Evolutionary conservation across 2,329 filamentous ascomycete genomes (phyloP).

Genomic region (Samsoniella hepiali): DNA sequence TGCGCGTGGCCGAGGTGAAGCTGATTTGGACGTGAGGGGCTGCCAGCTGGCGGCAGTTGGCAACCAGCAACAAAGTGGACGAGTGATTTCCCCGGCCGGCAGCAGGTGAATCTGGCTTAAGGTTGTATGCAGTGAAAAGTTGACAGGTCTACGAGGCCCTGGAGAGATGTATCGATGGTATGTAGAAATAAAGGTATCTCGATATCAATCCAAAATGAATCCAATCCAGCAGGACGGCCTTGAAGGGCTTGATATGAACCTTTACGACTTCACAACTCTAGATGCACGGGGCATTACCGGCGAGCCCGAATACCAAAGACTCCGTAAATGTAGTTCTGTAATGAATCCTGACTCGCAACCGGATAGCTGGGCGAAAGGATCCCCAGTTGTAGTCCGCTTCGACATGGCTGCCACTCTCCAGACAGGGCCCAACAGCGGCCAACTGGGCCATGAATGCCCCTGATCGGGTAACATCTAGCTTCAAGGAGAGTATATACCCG

Average conservation of each 20-base stretch:
- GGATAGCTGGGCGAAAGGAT: not conserved
- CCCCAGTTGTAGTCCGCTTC: not conserved
- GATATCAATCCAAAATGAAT: not conserved
- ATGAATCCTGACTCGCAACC: not conserved
- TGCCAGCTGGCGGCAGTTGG: constrained; percentile 16
- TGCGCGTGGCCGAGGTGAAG: constrained; percentile 7
- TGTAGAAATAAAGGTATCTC: not conserved
- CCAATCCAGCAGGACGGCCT: not conserved
- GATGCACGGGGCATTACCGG: too few relatives aligned
- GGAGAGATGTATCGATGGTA: not conserved
- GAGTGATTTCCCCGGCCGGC: not conserved
- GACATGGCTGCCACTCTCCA: not conserved
- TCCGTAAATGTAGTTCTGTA: too few relatives aligned
- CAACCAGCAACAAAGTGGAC: constrained; percentile 10
- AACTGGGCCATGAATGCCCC: not conserved
- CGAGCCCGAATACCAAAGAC: not conserved
- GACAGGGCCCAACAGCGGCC: not conserved
- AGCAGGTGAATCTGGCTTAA: not conserved
- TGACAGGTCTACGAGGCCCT: too few relatives aligned
- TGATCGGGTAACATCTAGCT: not conserved
- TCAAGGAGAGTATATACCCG: not conserved
- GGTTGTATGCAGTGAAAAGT: not conserved
- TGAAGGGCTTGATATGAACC: not conserved
- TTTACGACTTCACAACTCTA: not conserved
- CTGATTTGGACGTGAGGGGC: constrained; percentile 16